These are phyloP conservation scores for Pythium chondricola DNA, from an alignment of 352 stramenopile genomes.

Conservation along the genomic window DNA sequence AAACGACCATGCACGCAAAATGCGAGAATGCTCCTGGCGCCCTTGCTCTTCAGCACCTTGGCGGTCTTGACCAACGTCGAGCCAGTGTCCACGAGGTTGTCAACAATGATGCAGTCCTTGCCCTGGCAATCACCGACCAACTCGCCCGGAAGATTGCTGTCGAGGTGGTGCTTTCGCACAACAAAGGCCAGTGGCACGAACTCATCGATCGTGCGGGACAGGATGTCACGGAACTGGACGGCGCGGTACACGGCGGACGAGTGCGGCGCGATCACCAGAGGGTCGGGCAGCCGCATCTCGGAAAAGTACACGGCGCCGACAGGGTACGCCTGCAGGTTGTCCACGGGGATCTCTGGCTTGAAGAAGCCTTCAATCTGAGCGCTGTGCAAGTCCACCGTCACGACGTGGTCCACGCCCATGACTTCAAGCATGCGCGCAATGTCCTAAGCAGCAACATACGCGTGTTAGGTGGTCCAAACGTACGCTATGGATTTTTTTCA, in stretches of 20 bases:
- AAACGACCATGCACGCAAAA: slow-evolving; percentile 84
- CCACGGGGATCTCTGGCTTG: slow-evolving; percentile 78
- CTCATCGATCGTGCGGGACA: slow-evolving; percentile 73
- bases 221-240: slow-evolving; percentile 74
- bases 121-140: slow-evolving; percentile 71
- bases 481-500: neutral
- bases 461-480: neutral
- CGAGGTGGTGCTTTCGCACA: slow-evolving; percentile 77
- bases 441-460: slow-evolving; percentile 32
- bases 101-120: slow-evolving; percentile 85
- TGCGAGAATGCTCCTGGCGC: slow-evolving; percentile 69
- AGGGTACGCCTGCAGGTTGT: slow-evolving; percentile 83
- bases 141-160: slow-evolving; percentile 59
- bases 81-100: slow-evolving; percentile 84
- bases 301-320: slow-evolving; percentile 84
- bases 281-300: slow-evolving; percentile 56
- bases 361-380: slow-evolving; percentile 87
- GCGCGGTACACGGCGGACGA: slow-evolving; percentile 74
- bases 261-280: slow-evolving; percentile 79
- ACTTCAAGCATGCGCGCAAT: slow-evolving; percentile 85
- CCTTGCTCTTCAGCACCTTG: slow-evolving; percentile 72
- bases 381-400: slow-evolving; percentile 86
- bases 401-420: slow-evolving; percentile 86
- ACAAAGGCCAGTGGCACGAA: slow-evolving; percentile 76
- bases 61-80: slow-evolving; percentile 79